Evolutionary conservation across 2,329 filamentous ascomycete genomes (phyloP).

Genomic region (Cordyceps cateniannulata): DNA sequence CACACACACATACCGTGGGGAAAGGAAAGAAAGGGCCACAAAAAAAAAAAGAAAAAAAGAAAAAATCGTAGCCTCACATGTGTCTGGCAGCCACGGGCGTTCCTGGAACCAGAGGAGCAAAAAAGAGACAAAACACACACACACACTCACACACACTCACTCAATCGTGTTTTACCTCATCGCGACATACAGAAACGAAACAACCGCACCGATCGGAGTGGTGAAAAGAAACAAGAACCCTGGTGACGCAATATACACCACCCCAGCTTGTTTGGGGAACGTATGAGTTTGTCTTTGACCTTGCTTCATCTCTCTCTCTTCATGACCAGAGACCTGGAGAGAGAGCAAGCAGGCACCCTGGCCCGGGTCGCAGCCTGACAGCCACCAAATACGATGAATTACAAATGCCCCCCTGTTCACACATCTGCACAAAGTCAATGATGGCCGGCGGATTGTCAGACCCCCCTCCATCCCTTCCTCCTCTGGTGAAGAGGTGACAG

Average conservation of each 20-base stretch:
- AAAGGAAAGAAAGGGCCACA: background rate
- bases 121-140: too few relatives aligned
- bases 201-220: conserved; percentile 8
- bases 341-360: background rate
- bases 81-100: background rate
- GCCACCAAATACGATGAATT: background rate
- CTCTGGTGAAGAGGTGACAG: background rate
- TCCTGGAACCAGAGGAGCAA: conserved; percentile 6
- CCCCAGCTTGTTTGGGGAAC: background rate
- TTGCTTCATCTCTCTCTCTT: background rate
- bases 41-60: background rate
- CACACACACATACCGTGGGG: background rate
- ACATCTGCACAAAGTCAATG: background rate
- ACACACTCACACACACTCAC: background rate
- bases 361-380: background rate
- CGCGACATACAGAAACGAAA: conserved; percentile 12
- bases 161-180: conserved; percentile 12
- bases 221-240: conserved; percentile 1
- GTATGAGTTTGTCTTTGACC: background rate
- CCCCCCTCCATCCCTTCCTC: background rate
- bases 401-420: background rate
- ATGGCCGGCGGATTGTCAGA: background rate
- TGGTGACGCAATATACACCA: background rate
- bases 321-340: background rate
- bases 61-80: background rate